These are phyloP conservation scores for Vitis hybrid DNA, from an alignment of 177 flowering plant species.

Conservation along the genomic window DNA sequence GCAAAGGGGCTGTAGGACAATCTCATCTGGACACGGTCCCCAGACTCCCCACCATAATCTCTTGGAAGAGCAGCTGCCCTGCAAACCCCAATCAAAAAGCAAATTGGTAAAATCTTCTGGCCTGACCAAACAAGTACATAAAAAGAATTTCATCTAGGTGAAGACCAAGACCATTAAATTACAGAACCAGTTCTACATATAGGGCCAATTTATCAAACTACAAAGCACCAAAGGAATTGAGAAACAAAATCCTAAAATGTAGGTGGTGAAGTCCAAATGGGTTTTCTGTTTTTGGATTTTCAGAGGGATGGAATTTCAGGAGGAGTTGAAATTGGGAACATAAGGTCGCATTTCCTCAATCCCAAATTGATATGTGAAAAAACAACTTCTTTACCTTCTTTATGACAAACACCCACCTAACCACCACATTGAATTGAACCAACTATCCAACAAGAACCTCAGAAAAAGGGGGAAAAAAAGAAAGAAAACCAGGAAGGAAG, in stretches of 20 bases:
- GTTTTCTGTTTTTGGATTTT: not conserved
- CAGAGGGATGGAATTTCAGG: slow-evolving; percentile 1
- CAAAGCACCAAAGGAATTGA: too few species aligned
- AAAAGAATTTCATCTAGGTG: not conserved
- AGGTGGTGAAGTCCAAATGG: not conserved
- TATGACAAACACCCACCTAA: slow-evolving; percentile 4
- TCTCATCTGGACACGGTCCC: slow-evolving; percentile 47
- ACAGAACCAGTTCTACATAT: not conserved
- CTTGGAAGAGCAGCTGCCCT: slow-evolving; percentile 57
- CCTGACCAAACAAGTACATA: not conserved
- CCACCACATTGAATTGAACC: not conserved
- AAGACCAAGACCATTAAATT: not conserved
- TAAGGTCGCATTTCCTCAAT: not conserved
- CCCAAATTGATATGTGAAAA: not conserved
- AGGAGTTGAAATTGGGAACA: not conserved
- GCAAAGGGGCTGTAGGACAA: slow-evolving; percentile 58
- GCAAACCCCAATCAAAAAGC: slow-evolving; percentile 18
- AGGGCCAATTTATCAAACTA: not conserved
- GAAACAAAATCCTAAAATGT: not conserved
- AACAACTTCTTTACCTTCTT: not conserved
- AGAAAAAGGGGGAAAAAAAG: not conserved
- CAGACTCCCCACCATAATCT: slow-evolving; percentile 38
- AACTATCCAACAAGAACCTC: not conserved
- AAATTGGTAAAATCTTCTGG: not conserved
- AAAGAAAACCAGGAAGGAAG: not conserved